Conservation (phyloP, 2,329 filamentous ascomycete species). For the Thielaviopsis euricoi region DNA sequence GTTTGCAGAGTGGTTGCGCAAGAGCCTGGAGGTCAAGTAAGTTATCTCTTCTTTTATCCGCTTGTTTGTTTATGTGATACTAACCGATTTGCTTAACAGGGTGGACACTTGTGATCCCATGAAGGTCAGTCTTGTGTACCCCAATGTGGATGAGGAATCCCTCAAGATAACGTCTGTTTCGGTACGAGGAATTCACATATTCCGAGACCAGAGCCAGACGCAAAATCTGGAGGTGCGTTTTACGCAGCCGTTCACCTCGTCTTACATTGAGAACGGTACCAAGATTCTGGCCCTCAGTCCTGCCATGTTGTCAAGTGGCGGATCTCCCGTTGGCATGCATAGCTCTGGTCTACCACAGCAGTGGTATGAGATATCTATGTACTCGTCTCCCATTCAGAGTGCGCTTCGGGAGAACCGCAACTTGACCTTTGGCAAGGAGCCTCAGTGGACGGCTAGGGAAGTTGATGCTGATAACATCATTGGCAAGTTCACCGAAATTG, state of each 20-base stretch:
- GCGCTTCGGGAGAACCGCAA: background rate
- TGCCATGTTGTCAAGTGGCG: background rate
- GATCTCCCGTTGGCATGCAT: background rate
- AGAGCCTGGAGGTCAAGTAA: background rate
- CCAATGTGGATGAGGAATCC: background rate
- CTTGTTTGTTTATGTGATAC: background rate
- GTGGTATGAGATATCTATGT: constrained; percentile 1
- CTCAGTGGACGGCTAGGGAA: background rate
- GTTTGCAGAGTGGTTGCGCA: constrained; percentile 2
- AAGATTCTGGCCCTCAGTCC: background rate
- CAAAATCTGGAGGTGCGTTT: background rate
- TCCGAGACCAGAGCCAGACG: background rate
- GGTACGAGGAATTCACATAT: background rate
- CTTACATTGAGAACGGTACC: background rate
- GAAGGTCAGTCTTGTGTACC: background rate
- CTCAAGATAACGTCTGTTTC: background rate
- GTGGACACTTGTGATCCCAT: background rate
- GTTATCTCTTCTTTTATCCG: background rate
- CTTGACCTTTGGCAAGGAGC: background rate
- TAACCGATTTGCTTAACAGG: background rate
- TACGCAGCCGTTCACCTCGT: background rate
- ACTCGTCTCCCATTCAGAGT: background rate
- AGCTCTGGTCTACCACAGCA: background rate
- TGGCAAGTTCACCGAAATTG: background rate
- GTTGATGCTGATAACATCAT: background rate